Evolutionary conservation across 2,329 filamentous ascomycete genomes (phyloP), one percentile per base, ranked within the genome.

Genomic region (Ophiostoma ips): DNA sequence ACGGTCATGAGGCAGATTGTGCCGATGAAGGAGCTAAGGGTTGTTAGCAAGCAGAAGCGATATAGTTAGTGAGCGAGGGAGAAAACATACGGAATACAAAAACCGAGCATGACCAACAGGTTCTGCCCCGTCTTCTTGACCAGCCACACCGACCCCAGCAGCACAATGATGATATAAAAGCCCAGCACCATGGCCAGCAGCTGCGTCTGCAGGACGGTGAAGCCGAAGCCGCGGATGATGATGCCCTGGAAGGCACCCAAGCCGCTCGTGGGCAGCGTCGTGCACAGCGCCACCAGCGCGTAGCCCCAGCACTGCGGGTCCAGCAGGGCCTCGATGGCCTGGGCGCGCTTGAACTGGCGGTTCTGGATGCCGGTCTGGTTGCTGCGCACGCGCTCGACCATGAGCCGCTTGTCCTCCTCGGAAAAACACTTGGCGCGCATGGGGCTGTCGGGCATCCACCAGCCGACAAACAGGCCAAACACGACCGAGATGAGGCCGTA

Each of bases 171-270:
- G 57, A 87, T 87, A 56, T 84, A 84, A 36, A 75, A 77, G 5
- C 84, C 84, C 1, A 86, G 68, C 0, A 87, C 83, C 81, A 88
- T 87, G 36, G 81, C 75, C 21, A 89, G 67, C 1, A 89, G 68
- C 64, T 87, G 83, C 0, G 83, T 86, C 62, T 88, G 66, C 7
- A 87, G 68, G 0, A 69, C 66, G 0, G 67, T 71, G 58, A 87
- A 89, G 0, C 80, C 66, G 52, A 88, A 79, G n/a, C 71, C 69
- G 50, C 72, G 75, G 63, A 88, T 85, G 58, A 89, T 82, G 57
- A 88, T 82, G 55, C 82, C 82, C 49, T 81, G 78, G 60, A 87
- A 88, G 0, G 78, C 79, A 7, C 84, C 83, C 0, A 88, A 72
- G 0, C 84, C 83, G 18, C 76, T 80, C 0, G 83, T 87, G 0